Evolutionary conservation across 2,329 filamentous ascomycete genomes (phyloP).

Genomic region (Colletotrichum sp.): DNA sequence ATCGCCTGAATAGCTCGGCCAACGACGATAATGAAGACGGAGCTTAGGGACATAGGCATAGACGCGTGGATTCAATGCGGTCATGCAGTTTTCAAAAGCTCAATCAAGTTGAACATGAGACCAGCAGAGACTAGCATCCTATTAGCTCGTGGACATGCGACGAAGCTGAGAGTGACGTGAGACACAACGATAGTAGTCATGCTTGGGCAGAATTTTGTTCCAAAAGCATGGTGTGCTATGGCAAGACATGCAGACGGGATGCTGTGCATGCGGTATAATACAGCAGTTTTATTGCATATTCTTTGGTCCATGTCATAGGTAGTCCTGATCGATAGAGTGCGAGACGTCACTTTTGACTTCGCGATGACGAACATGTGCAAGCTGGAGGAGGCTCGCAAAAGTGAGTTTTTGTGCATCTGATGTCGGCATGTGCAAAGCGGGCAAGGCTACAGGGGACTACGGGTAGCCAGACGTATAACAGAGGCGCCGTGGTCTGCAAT

Average conservation of each 20-base stretch:
- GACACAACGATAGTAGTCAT: background rate
- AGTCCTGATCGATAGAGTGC: background rate
- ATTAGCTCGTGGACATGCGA: background rate
- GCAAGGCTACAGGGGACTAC: slow-evolving; percentile 3
- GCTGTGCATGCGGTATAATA: background rate
- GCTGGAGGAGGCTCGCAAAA: background rate
- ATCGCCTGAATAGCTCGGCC: slow-evolving; percentile 14
- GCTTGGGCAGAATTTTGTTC: background rate
- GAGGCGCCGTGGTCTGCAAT: slow-evolving; percentile 7
- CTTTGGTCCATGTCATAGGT: background rate
- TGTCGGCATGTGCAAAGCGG: slow-evolving; percentile 2
- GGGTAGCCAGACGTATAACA: slow-evolving; percentile 3
- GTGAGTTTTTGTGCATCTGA: background rate
- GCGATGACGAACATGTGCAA: background rate
- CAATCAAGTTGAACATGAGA: background rate
- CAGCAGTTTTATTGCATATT: background rate
- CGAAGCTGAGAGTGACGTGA: background rate
- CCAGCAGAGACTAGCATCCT: background rate
- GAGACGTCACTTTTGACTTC: background rate
- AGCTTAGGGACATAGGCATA: background rate
- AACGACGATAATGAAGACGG: slow-evolving; percentile 4
- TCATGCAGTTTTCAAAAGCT: background rate
- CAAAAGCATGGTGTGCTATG: background rate
- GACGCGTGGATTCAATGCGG: background rate
- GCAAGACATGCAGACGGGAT: background rate